Conservation (phyloP, 2,329 filamentous ascomycete species). For the Pseudopyrenochaeta lycopersici region DNA sequence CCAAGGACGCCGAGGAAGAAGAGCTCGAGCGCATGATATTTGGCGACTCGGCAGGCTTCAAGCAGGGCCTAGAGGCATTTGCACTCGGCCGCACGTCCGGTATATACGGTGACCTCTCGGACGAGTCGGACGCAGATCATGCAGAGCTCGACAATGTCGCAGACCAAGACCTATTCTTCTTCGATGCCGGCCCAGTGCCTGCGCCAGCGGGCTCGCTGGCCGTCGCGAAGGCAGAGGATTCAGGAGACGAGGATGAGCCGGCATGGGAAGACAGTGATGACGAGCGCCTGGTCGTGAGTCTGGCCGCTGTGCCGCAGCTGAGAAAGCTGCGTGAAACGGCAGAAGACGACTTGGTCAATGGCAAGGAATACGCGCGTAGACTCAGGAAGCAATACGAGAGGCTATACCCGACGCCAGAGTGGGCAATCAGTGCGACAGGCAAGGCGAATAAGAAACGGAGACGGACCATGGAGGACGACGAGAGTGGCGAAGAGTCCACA, state of each 20-base stretch:
- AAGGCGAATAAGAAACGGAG: conserved; percentile 58
- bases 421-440: conserved; percentile 61
- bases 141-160: conserved; percentile 69
- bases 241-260: conserved; percentile 56
- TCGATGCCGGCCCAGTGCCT: conserved; percentile 71
- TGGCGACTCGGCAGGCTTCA: conserved; percentile 85
- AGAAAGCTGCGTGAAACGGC: conserved; percentile 84
- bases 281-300: conserved; percentile 83
- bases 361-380: conserved; percentile 83
- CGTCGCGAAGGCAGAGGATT: conserved; percentile 51
- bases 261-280: conserved; percentile 98
- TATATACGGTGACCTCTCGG: conserved; percentile 39
- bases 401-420: conserved; percentile 69
- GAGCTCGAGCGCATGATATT: conserved; percentile 90
- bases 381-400: conserved; percentile 79
- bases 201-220: conserved; percentile 52
- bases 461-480: conserved; percentile 51
- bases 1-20: conserved; percentile 84
- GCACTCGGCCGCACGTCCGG: conserved; percentile 52
- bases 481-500: conserved; percentile 60
- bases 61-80: conserved; percentile 73
- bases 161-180: conserved; percentile 86
- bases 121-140: conserved; percentile 58
- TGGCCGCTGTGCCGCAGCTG: conserved; percentile 77
- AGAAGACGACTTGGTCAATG: conserved; percentile 84